Evolutionary conservation across 2,329 filamentous ascomycete species (phyloP).

Genomic region (Fusarium temperatum): DNA sequence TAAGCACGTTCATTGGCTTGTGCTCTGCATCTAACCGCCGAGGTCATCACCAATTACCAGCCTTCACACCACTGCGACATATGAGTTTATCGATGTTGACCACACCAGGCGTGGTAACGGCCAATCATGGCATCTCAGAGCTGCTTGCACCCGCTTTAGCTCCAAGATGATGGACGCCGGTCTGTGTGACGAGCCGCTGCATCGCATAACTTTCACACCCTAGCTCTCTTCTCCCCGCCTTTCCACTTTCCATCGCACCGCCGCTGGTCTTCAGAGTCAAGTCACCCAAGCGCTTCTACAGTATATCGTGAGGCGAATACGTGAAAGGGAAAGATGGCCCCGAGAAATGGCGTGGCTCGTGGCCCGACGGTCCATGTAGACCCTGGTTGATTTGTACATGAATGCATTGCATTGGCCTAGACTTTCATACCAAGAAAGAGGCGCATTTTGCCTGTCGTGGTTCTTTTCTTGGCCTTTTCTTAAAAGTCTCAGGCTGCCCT

Average conservation of each 20-base stretch:
- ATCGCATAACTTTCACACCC: conserved; percentile 31
- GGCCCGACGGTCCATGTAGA: conserved; percentile 30
- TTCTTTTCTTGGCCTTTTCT: conserved; percentile 33
- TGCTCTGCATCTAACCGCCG: conserved; percentile 51
- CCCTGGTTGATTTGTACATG: conserved; percentile 19
- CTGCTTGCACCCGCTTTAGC: conserved; percentile 22
- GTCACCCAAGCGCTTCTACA: conserved; percentile 20
- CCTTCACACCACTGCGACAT: conserved; percentile 24
- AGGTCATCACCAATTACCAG: conserved; percentile 45
- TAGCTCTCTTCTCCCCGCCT: conserved; percentile 21
- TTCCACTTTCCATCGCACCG: conserved; percentile 29
- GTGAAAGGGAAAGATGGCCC: conserved; percentile 11
- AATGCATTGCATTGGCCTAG: conserved; percentile 31
- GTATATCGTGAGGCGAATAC: conserved; percentile 14
- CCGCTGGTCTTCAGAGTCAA: not conserved
- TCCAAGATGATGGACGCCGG: conserved; percentile 16
- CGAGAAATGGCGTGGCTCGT: conserved; percentile 32
- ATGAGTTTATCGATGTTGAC: conserved; percentile 25
- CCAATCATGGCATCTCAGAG: conserved; percentile 21
- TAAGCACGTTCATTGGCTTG: conserved; percentile 47
- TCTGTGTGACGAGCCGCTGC: conserved; percentile 35
- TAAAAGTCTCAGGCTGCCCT: conserved; percentile 33
- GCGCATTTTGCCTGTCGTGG: conserved; percentile 25
- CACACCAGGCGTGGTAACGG: not conserved
- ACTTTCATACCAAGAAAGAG: conserved; percentile 12